Base-by-base conservation (phyloP, 768 basidiomycete genomes). In the Fistulinella prunicolor region DNA sequence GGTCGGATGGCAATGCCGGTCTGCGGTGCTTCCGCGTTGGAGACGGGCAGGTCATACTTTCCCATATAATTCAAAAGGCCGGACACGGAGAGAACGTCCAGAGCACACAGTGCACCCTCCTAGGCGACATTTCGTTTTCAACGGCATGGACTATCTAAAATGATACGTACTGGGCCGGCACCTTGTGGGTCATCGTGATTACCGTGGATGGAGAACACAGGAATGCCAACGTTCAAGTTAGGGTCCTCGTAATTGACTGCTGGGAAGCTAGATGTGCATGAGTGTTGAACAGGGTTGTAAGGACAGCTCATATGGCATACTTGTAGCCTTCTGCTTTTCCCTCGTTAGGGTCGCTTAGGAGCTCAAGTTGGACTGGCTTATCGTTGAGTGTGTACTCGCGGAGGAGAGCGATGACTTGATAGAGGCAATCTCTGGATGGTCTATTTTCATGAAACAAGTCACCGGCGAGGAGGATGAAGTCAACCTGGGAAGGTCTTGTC, bases 161-260 rank as follows among this genome's bases (percentile, higher is more conserved):
- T 12, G 20, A 43, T 10, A 70, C 89, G 52, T 59, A 93, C 94
- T 9, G 88, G 77, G 3, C 94, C 94, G 19, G 93, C 86, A 17
- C 96, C 96, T 70, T 98, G 96, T 28, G 96, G 96, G 60, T 99
- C 96, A 61, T 99, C 96, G 67, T 99, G 96, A 62, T 99, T 99
- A 36, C 96, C 96, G 61, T 99, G 96, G 43, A 99, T 98, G 0
- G 95, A 97, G 70, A 99, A 99, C 23, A 98, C 89, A 3, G 96
- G 96, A n/a, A 96, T 91, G 4, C 82, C 83, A 42, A 99, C 78
- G 64, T 99, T 99, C 47, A 97, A 75, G 64, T 99, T 98, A 2
- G 86, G 82, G 59, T 99, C 95, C 67, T 99, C 94, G 61, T 97
- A 97, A 66, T 99, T 98, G 54, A 99, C 73, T 1, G 93, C 92